phyloP scores from a whole-genome alignment of 768 basidiomycete species.

The Mycena amicta region DNA sequence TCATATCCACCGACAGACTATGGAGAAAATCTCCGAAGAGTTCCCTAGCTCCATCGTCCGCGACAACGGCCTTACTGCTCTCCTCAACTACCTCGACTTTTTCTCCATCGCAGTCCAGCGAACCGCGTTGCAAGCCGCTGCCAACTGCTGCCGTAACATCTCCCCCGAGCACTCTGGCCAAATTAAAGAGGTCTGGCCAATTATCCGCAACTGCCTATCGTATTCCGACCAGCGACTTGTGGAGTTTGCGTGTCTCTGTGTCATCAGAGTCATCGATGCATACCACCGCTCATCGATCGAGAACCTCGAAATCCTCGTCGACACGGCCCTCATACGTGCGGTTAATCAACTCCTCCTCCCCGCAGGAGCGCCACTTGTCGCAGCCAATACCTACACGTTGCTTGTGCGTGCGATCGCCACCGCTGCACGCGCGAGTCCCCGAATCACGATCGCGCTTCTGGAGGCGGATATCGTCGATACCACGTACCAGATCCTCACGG shows the following conservation, averaged over 20 bases:
- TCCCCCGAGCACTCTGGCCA: conserved; percentile 86
- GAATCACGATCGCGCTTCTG: conserved; percentile 81
- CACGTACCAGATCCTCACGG: conserved; percentile 92
- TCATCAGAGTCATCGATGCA: conserved; percentile 92
- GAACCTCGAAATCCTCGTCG: conserved; percentile 84
- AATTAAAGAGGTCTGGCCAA: conserved; percentile 89
- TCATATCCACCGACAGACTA: conserved; percentile 57
- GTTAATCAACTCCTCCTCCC: conserved; percentile 86
- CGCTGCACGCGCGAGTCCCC: conserved; percentile 85
- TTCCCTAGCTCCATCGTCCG: conserved; percentile 94
- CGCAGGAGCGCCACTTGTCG: conserved; percentile 83
- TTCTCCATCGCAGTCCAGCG: conserved; percentile 98
- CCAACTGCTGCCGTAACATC: conserved; percentile 95
- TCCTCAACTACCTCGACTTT: conserved; percentile 96
- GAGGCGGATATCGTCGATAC: conserved; percentile 94
- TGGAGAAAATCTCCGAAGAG: conserved; percentile 98
- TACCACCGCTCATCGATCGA: conserved; percentile 85
- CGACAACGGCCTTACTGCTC: conserved; percentile 90
- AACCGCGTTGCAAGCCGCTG: conserved; percentile 93
- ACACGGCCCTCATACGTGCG: conserved; percentile 75
- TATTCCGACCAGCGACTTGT: conserved; percentile 97
- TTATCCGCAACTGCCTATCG: conserved; percentile 86
- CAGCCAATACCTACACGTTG: conserved; percentile 85
- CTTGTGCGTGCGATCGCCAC: conserved; percentile 86
- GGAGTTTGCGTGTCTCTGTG: conserved; percentile 92